phyloP scores from a whole-genome alignment of 1,284 basidiomycete species.

The Malassezia pachydermatis region DNA sequence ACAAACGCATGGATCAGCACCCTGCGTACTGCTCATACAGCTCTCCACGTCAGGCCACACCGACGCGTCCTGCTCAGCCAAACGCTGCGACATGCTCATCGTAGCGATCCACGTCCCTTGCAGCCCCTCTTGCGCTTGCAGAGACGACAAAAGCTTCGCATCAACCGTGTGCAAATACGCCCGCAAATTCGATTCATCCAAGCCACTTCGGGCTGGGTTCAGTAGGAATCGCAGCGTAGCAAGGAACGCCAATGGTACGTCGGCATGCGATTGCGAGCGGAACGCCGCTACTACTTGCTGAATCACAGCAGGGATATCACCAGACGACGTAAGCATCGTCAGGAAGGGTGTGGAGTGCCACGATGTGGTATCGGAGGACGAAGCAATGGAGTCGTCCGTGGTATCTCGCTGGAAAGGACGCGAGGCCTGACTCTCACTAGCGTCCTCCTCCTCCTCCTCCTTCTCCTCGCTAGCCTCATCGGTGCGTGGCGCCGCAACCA shows the following conservation, averaged over 20 bases:
- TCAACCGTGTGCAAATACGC: slow-evolving; percentile 24
- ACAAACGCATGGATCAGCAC: slow-evolving; percentile 8
- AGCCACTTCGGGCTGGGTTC: slow-evolving; percentile 20
- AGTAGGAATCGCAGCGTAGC: slow-evolving; percentile 23
- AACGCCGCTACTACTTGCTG: background rate
- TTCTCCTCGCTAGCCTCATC: background rate
- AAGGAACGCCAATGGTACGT: slow-evolving; percentile 2
- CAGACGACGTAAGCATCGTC: slow-evolving; percentile 21
- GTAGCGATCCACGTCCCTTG: slow-evolving; percentile 16
- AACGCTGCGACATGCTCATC: background rate
- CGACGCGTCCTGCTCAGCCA: background rate
- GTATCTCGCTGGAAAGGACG: too few species aligned
- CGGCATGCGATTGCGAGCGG: slow-evolving; percentile 5
- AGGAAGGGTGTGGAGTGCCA: slow-evolving; percentile 15
- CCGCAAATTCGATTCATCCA: slow-evolving; percentile 30
- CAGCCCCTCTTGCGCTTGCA: background rate
- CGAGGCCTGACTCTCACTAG: background rate
- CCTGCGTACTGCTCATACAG: background rate
- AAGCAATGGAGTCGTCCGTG: background rate
- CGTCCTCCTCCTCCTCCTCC: background rate
- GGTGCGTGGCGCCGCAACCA: slow-evolving; percentile 1
- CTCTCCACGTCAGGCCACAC: background rate
- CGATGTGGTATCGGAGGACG: background rate
- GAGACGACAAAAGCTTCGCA: slow-evolving; percentile 7
- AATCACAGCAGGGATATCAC: slow-evolving; percentile 19